Base-by-base conservation (phyloP, 352 stramenopile species). In the Lagenidium sp. region DNA sequence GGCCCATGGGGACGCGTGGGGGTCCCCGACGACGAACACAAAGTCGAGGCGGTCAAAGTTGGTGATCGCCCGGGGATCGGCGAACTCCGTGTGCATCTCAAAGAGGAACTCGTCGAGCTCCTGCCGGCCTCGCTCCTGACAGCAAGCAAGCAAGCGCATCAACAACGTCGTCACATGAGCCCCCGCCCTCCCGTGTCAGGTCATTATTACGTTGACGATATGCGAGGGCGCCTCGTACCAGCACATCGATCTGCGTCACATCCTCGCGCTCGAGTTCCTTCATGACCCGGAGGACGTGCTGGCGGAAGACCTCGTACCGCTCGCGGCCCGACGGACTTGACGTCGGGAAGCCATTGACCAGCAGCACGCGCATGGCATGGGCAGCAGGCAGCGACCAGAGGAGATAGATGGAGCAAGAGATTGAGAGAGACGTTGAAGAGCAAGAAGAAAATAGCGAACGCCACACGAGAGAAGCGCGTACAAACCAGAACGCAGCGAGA, bases 1-100 rank as follows among this genome's bases (percentile, higher is more conserved):
- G 4, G 65, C 47, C 80, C 80, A 92, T 8, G 75, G 72, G 46
- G 57, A 60, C 15, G 72, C 68, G 42, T 66, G 85, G 23, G 57
- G 34, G 38, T 92, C 77, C 25, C 80, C 80, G 20, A 74, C 77
- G 20, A 88, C 59, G 36, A 92, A 77, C 26, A 92, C 66, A 40
- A 92, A 88, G 48, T 92, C 80, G 20, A 92, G 63, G 4, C 67
- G 61, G 39, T 93, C 77, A 40, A 93, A 93, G 39, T 78, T 80
- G 13, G 69, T 87, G 41, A 93, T 88, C 15, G 50, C 57, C 22
- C 65, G 47, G 12, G 80, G 75, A 29, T 83, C 63, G 1, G 57
- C 55, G 23, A 79, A 86, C 36, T 82, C 66, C 18, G 75, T 82
- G 53, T 86, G 67, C 48, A 88, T 57, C 34, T 92, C 76, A 43